Conservation (phyloP, 176 grass and related monocot species). For the Cymbopogon citratus region DNA sequence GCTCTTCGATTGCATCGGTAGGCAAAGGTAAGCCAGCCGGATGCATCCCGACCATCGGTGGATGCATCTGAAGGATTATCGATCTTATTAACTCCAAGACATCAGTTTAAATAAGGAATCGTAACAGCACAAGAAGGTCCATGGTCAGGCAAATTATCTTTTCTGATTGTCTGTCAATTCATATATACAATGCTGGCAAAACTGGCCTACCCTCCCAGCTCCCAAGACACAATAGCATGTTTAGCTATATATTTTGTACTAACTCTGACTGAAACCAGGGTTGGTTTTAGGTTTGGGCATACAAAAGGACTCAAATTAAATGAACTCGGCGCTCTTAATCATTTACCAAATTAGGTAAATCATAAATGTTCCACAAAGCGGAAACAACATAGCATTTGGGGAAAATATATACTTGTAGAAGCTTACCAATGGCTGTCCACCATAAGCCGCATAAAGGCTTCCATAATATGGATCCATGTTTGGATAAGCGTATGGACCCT, state of each 20-base stretch:
- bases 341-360: neutral
- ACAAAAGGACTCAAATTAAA: neutral
- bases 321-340: neutral
- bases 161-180: neutral
- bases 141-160: neutral
- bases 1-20: conserved; percentile 78
- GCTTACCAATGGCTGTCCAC: conserved; percentile 64
- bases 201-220: neutral
- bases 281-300: neutral
- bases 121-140: neutral
- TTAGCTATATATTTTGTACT: conserved; percentile 1
- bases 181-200: neutral
- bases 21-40: conserved; percentile 57
- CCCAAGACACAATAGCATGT: neutral
- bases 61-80: conserved; percentile 51
- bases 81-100: conserved; percentile 12
- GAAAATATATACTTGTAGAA: neutral
- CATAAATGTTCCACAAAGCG: neutral
- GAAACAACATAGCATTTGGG: neutral
- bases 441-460: conserved; percentile 67
- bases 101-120: neutral
- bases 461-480: conserved; percentile 71
- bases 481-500: conserved; percentile 70
- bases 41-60: conserved; percentile 61
- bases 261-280: neutral